These are phyloP conservation scores for Elsinoe australis DNA, from an alignment of 2,329 filamentous ascomycete genomes.

Conservation along the genomic window DNA sequence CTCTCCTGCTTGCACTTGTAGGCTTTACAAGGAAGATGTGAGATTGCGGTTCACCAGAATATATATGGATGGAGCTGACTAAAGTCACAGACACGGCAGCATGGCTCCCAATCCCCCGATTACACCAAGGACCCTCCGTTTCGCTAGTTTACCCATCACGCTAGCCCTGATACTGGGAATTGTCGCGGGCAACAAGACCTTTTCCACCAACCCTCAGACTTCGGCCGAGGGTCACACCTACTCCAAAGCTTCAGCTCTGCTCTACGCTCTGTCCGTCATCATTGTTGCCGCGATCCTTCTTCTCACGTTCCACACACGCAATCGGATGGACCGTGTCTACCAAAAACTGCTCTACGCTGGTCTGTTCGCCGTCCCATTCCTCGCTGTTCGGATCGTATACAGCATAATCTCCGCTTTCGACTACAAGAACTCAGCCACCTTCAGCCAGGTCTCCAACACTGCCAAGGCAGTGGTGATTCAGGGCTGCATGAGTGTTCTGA, in stretches of 20 bases:
- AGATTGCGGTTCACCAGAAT: no score
- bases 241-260: not conserved
- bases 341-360: slow-evolving; percentile 1
- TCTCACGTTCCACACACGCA: not conserved
- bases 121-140: not conserved
- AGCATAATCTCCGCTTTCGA: not conserved
- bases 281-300: not conserved
- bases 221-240: not conserved
- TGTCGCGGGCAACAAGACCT: not conserved
- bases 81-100: no score
- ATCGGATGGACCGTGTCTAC: no score
- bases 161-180: slow-evolving; percentile 1
- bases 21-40: not conserved
- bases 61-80: no score
- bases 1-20: not conserved
- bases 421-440: not conserved
- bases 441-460: not conserved
- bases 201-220: not conserved
- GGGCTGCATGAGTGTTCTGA: not conserved
- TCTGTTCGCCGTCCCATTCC: not conserved
- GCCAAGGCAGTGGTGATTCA: not conserved
- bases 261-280: slow-evolving; percentile 1
- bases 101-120: not conserved
- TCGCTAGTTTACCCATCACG: not conserved
- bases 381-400: not conserved